phyloP scores from a whole-genome alignment of 1,139 yeast genomes.

The Lodderomyces theae region DNA sequence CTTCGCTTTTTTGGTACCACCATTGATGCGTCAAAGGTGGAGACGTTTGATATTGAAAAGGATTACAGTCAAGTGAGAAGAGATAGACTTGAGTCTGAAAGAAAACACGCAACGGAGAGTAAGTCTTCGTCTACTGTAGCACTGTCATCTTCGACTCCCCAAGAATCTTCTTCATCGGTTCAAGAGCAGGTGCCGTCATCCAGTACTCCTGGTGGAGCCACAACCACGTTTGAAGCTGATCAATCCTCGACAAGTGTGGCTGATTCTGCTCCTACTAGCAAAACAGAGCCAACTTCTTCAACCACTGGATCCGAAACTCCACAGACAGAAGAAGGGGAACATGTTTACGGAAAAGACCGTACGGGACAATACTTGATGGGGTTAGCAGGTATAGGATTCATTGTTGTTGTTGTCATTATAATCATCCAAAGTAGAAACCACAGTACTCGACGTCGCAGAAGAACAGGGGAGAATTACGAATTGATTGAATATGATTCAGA shows the following conservation, averaged over 20 bases:
- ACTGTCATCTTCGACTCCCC: constrained; percentile 3
- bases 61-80: constrained; percentile 44
- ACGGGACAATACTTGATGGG: constrained; percentile 60
- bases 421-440: constrained; percentile 51
- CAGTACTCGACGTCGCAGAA: constrained; percentile 48
- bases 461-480: constrained; percentile 51
- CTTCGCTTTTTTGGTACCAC: constrained; percentile 80
- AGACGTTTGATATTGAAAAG: constrained; percentile 36
- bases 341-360: constrained; percentile 26
- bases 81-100: constrained; percentile 10
- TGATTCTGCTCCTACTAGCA: constrained; percentile 2
- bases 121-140: constrained; percentile 4
- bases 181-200: constrained; percentile 1
- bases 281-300: too few relatives aligned
- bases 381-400: constrained; percentile 58
- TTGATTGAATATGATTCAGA: constrained; percentile 80
- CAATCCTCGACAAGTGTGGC: constrained; percentile 2
- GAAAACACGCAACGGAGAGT: too few relatives aligned
- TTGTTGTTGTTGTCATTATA: constrained; percentile 52
- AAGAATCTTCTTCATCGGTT: constrained; percentile 3
- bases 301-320: constrained; percentile 11
- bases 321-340: constrained; percentile 15
- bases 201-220: constrained; percentile 3
- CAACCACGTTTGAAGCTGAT: constrained; percentile 5
- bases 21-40: constrained; percentile 60